phyloP scores from a whole-genome alignment of 768 basidiomycete genomes.

The Sutorius australiensis region DNA sequence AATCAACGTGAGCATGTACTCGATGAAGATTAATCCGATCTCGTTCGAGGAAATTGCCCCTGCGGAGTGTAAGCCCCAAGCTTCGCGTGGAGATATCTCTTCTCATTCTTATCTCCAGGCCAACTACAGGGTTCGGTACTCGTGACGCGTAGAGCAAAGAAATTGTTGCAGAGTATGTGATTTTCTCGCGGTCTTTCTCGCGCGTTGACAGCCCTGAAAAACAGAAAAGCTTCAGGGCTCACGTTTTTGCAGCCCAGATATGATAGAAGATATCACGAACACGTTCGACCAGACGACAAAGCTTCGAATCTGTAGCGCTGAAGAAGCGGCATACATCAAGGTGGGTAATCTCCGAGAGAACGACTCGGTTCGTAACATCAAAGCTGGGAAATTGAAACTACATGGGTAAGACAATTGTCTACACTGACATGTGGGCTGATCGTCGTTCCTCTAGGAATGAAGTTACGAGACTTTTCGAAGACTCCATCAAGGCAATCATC shows the following conservation, averaged over 20 bases:
- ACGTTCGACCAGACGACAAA: slow-evolving; percentile 37
- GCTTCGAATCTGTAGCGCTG: slow-evolving; percentile 33
- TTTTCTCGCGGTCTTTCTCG: neutral
- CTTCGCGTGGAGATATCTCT: too few relatives aligned
- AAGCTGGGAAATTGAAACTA: slow-evolving; percentile 35
- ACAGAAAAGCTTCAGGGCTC: slow-evolving; percentile 28
- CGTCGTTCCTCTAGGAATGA: slow-evolving; percentile 25
- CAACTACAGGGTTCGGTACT: too few relatives aligned
- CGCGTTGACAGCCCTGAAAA: neutral
- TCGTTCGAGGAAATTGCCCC: too few relatives aligned
- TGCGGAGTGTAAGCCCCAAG: too few relatives aligned
- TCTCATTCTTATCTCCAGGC: too few relatives aligned
- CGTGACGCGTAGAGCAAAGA: neutral
- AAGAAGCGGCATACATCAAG: slow-evolving; percentile 34
- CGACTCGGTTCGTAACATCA: slow-evolving; percentile 30
- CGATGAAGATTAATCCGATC: too few relatives aligned
- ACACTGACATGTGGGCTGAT: neutral
- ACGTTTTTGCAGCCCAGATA: slow-evolving; percentile 24
- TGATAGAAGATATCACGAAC: slow-evolving; percentile 30
- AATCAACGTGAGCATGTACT: too few relatives aligned
- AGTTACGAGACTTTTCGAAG: slow-evolving; percentile 39
- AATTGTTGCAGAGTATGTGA: slow-evolving; percentile 27
- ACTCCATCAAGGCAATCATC: slow-evolving; percentile 34
- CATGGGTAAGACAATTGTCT: slow-evolving; percentile 23
- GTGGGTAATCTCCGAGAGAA: slow-evolving; percentile 36